Base-by-base conservation (phyloP, 345 rosid genomes). In the Abelmoschus esculentus region DNA sequence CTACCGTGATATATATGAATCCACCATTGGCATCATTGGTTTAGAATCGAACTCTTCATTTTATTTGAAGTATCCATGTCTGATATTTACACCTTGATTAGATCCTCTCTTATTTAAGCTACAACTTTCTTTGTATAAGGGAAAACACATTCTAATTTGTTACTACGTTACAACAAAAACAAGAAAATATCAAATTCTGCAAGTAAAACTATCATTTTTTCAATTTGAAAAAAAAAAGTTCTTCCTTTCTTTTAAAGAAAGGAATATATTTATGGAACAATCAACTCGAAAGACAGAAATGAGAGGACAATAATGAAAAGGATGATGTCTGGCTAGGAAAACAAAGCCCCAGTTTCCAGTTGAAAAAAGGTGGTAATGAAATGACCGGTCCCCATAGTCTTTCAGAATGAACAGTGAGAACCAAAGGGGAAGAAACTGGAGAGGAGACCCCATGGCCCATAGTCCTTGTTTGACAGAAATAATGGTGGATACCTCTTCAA, bases 261-360 rank as follows among this genome's bases (percentile, higher is more conserved):
- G 58, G 57, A 49, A 47, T 47, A 47, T 29, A 49, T 66, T 47
- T 15, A 66, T 28, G 70, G n/a, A 65, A 47, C 70, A 66, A 29
- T 66, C 70, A 66, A 15, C 9, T 66, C 58, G 36, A 58, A 56
- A 13, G 40, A 12, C 52, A 11, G 61, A 55, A 55, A 34, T 55
- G 63, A 19, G 72, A 54, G 32, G 29, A 67, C 54, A 56, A 50
- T 42, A 22, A 53, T 22, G 67, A 72, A 29, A 60, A 13, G 36
- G 56, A 71, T 71, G 13, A 11, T 47, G 75, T 54, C 54, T 36
- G 57, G 14, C 42, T 66, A 44, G 38, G 56, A 38, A 59, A 71
- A 42, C 40, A 67, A 67, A 29, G 52, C 54, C 61, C 17, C 15
- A 46, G 13, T 66, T 31, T 14, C 36, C 7, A 28, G 57, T 28